Evolutionary conservation across 2,329 filamentous ascomycete genomes (phyloP).

Genomic region (Claviceps sp.): DNA sequence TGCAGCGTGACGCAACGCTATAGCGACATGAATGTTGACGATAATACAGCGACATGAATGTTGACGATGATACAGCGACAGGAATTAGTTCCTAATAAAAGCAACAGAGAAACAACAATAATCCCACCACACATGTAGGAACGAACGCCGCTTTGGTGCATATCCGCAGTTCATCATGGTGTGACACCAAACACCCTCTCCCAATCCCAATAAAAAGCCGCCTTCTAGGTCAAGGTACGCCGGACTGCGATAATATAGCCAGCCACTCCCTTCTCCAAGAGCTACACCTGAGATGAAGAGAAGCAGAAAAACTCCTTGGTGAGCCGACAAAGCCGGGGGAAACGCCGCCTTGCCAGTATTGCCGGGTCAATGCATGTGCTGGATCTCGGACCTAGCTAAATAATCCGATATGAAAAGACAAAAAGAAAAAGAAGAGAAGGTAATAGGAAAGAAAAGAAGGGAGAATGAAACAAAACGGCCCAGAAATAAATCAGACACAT

Average conservation of each 20-base stretch:
- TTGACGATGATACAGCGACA: background rate
- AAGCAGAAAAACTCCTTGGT: background rate
- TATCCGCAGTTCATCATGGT: background rate
- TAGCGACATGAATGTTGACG: background rate
- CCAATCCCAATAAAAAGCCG: background rate
- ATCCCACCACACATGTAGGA: slow-evolving; percentile 3
- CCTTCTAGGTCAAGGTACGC: background rate
- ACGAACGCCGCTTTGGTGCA: slow-evolving; percentile 13
- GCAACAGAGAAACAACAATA: background rate
- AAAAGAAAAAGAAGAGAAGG: background rate
- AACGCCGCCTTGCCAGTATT: background rate
- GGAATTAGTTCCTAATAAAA: background rate
- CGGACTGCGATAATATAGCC: slow-evolving; percentile 5
- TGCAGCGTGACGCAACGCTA: background rate
- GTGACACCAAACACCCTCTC: background rate
- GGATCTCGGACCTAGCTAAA: background rate
- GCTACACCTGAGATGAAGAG: background rate
- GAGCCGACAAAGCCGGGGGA: background rate
- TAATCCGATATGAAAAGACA: background rate
- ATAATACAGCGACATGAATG: background rate
- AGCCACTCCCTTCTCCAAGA: background rate
- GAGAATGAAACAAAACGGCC: background rate
- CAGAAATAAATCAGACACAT: too few species aligned
- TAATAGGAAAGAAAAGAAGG: background rate
- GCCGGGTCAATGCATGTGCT: background rate